Evolutionary conservation across 257 asterid species (phyloP), one percentile per base, ranked within the genome.

Genomic region (Solanum phureja): DNA sequence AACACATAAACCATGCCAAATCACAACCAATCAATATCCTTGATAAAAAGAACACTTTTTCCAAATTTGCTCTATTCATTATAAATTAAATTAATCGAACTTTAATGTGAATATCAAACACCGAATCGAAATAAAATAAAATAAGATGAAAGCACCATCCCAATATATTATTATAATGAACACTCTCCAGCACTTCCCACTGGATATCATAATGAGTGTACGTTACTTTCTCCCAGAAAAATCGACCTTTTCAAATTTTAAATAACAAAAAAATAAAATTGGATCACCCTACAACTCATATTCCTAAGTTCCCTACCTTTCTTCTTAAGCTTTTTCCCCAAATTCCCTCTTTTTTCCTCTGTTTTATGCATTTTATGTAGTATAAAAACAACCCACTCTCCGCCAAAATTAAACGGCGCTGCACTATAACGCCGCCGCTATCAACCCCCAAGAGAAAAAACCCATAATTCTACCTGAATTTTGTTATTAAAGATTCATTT

Each of bases 241-340:
- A 16, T 81, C 37, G 85, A 9, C 3, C 4, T 81, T 81, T 81
- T 49, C n/a, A 81, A 81, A 27, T 81, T 84, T 60, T 29, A 84
- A 34, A 84, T 46, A 12, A 16, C 2, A 44, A 24, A 6, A 8
- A 29, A 23, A 11, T 11, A 5, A 34, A 83, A 37, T 11, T 38
- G 12, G 79, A 84, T 64, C 77, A 85, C 40, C 76, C 62, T 24
- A 13, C 49, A 7, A 35, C 31, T 83, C 68, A 24, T 86, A 87
- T 83, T 91, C 93, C 92, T 86, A 88, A 69, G 92, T 52, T 89
- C 91, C 90, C 94, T 93, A 94, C 83, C 94, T 94, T 90, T 92
- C 88, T 85, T 66, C 29, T 24, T 35, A 27, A 77, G 12, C 16
- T 44, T 38, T 38, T 62, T 13, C 81, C 85, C 76, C 40, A 38